Percentiles rank a stretch among this genome's conserved stretches.
These are phyloP conservation scores for Cynanchum wilfordii DNA, from an alignment of 257 asterid species.

Conservation along the genomic window DNA sequence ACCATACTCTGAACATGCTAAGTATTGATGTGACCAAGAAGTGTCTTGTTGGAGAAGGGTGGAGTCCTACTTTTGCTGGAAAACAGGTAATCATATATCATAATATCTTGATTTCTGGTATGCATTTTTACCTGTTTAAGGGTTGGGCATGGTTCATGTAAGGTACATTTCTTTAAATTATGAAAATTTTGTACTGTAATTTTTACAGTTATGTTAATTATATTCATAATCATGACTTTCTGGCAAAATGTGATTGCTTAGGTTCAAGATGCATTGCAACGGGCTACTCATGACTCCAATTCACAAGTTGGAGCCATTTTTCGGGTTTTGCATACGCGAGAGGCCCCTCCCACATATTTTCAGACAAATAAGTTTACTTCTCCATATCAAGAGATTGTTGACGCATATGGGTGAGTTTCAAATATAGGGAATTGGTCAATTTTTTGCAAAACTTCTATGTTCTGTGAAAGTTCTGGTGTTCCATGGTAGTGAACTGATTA, in stretches of 20 bases:
- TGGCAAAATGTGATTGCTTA: constrained; percentile 29
- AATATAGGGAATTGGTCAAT: not conserved
- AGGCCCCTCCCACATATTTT: constrained; percentile 93
- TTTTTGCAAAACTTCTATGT: not conserved
- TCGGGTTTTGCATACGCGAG: constrained; percentile 80
- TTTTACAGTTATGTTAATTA: constrained; percentile 1
- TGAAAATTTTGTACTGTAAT: not conserved
- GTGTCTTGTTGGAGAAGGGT: constrained; percentile 99
- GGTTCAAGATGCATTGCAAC: constrained; percentile 81
- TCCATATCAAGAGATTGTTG: constrained; percentile 91
- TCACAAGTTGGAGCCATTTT: constrained; percentile 94
- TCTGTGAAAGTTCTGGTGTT: not conserved
- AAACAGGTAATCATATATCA: constrained; percentile 53
- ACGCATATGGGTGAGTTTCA: constrained; percentile 91
- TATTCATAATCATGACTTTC: not conserved
- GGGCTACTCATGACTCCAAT: constrained; percentile 74
- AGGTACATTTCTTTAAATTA: not conserved
- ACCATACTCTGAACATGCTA: constrained; percentile 96
- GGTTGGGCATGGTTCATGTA: not conserved
- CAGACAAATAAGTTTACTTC: constrained; percentile 84
- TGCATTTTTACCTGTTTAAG: not conserved
- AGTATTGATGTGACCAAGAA: constrained; percentile 94
- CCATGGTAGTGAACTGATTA: not conserved
- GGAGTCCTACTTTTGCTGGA: constrained; percentile 96
- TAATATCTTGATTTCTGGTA: constrained; percentile 3